Evolutionary conservation across 371 early-diverging fungal species (phyloP), one percentile per base, ranked within the genome.

Genomic region (Apophysomyces variabilis): DNA sequence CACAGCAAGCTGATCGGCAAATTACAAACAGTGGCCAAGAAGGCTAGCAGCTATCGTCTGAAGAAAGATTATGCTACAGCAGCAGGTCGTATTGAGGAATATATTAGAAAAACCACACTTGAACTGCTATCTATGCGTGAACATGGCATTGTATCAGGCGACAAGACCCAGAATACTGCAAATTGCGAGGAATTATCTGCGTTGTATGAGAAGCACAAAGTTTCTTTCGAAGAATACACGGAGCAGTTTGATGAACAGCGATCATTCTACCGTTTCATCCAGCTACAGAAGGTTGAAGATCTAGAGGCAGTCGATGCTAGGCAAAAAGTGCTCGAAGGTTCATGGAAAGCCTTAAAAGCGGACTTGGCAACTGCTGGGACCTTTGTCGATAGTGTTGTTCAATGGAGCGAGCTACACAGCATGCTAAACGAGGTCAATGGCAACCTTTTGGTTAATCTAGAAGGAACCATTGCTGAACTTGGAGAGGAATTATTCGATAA

Each of bases 381-480:
- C 1, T 46, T 43, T 14, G 45, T 18, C 21, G 61, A 43, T 18
- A 39, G 37, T 16, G 44, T 54, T 13, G 38, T 38, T 12, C 66
- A 66, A 1, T 66, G 66, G 66, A 12, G 32, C 16, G 66, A 66
- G 13, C 32, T 65, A 35, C 66, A 65, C 50, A 21, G 38, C 7
- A 65, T 44, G 50, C 50, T 65, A 39, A 16, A 45, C 12, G 35
- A 37, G n/a, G 58, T 65, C 12, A 37, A 50, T 14, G 37, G 13
- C 14, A 45, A 50, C 0, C 9, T 50, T 16, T 18, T 50, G 7
- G 54, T 50, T 4, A 21, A 11, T 26, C 8, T 50, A 21, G 7
- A 50, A 21, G 21, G 21, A 11, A 26, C 9, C 9, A 50, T 50
- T 9, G 54, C 16, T 50, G 18, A n/a, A 50, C 21, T 50, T 50